A percentile compares a stretch with the other conserved stretches of the same genome.
Evolutionary conservation across 495 filamentous ascomycete genomes (phyloP).

Genomic region (Platismatia glauca): DNA sequence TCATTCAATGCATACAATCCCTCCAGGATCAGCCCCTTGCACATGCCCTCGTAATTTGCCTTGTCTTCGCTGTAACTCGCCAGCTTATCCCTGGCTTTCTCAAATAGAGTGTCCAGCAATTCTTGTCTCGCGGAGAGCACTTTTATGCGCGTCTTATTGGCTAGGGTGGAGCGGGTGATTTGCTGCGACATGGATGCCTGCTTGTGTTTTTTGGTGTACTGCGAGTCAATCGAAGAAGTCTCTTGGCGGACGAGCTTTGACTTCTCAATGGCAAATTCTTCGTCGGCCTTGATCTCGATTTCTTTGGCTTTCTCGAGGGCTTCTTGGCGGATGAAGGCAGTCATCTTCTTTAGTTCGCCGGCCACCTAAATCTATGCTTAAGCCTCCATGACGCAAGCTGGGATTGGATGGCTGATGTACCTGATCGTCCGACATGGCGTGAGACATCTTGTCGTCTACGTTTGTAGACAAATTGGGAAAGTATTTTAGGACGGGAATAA

Average conservation of each 20-base stretch:
- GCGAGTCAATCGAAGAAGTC: slow-evolving; percentile 78
- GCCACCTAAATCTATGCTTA: slow-evolving; percentile 54
- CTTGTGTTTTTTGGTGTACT: slow-evolving; percentile 98
- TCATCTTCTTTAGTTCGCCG: slow-evolving; percentile 98
- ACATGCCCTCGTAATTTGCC: slow-evolving; percentile 59
- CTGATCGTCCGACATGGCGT: slow-evolving; percentile 96
- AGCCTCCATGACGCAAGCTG: background rate
- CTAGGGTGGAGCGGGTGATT: slow-evolving; percentile 85
- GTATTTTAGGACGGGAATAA: background rate
- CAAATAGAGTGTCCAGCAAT: slow-evolving; percentile 86
- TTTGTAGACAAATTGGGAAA: slow-evolving; percentile 17
- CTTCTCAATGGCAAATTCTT: slow-evolving; percentile 97
- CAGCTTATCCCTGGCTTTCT: slow-evolving; percentile 61
- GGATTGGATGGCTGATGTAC: slow-evolving; percentile 36
- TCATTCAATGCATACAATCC: slow-evolving; percentile 83
- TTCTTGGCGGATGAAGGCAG: slow-evolving; percentile 98
- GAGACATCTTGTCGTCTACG: slow-evolving; percentile 61
- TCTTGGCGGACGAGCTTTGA: slow-evolving; percentile 95
- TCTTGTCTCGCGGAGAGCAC: slow-evolving; percentile 80
- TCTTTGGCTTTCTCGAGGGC: slow-evolving; percentile 92
- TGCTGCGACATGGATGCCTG: slow-evolving; percentile 94
- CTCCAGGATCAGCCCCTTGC: slow-evolving; percentile 79
- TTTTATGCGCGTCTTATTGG: slow-evolving; percentile 88
- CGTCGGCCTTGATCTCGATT: slow-evolving; percentile 94
- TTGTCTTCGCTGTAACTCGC: slow-evolving; percentile 55